Evolutionary conservation across 2,329 filamentous ascomycete species (phyloP).

Genomic region (Drechslerella stenobrocha): DNA sequence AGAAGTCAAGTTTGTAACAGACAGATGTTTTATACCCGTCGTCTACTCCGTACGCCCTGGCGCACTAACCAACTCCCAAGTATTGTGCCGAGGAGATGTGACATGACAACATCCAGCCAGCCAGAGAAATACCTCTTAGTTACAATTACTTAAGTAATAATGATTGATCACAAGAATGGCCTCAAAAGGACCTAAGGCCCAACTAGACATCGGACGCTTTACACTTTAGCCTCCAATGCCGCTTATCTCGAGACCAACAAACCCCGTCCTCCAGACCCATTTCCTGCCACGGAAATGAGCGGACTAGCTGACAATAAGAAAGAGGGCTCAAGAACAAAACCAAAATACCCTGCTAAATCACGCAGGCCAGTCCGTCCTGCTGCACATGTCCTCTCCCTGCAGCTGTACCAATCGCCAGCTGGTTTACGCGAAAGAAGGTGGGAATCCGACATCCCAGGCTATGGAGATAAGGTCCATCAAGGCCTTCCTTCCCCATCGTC

Average conservation of each 20-base stretch:
- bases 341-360: constrained; percentile 35
- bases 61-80: too few relatives aligned
- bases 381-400: background rate
- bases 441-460: constrained; percentile 1
- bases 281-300: too few relatives aligned
- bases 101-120: constrained; percentile 1
- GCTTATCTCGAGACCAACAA: background rate
- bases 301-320: background rate
- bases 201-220: constrained; percentile 2
- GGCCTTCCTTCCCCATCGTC: constrained; percentile 8
- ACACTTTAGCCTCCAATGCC: background rate
- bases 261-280: too few relatives aligned
- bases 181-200: background rate
- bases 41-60: too few relatives aligned
- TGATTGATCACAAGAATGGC: background rate
- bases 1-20: too few relatives aligned
- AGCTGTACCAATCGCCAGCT: constrained; percentile 3
- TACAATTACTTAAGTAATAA: background rate
- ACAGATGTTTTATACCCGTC: background rate
- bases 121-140: background rate
- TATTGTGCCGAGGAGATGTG: constrained; percentile 21
- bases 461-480: constrained; percentile 2
- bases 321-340: background rate
- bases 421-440: constrained; percentile 6
- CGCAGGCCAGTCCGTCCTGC: background rate